Conservation (phyloP, 1,284 basidiomycete species). For the Gymnopus androsaceus region DNA sequence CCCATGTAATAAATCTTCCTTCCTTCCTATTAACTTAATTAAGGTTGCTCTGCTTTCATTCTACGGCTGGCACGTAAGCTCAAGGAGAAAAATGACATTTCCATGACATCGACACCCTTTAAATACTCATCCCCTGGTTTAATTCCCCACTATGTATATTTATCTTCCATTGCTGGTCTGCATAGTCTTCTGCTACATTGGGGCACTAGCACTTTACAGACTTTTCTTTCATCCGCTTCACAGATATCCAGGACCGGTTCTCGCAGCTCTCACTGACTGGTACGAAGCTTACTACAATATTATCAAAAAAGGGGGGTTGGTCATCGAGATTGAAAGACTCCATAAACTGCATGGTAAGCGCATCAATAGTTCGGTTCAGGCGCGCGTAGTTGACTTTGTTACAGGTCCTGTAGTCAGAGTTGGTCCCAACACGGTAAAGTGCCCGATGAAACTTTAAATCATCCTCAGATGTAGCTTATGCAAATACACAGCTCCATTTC, state of each 20-base stretch:
- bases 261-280: slow-evolving; percentile 3
- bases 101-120: not conserved
- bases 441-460: not conserved
- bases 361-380: not conserved
- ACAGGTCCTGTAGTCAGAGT: slow-evolving; percentile 13
- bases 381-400: not conserved
- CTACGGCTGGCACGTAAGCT: no score
- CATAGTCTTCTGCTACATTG: not conserved
- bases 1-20: no score
- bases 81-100: no score
- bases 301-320: not conserved
- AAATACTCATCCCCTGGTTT: not conserved
- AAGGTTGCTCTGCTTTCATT: no score
- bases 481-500: slow-evolving; percentile 7
- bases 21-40: no score
- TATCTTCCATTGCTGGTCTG: not conserved
- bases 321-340: slow-evolving; percentile 3
- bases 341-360: slow-evolving; percentile 6
- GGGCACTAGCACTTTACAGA: not conserved
- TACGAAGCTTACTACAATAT: slow-evolving; percentile 12
- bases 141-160: not conserved
- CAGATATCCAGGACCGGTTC: slow-evolving; percentile 6
- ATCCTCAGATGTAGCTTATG: no score
- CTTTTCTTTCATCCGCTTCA: slow-evolving; percentile 9
- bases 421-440: slow-evolving; percentile 8